Conservation (phyloP, 1,139 yeast species). For the Dujonia santamariae region DNA sequence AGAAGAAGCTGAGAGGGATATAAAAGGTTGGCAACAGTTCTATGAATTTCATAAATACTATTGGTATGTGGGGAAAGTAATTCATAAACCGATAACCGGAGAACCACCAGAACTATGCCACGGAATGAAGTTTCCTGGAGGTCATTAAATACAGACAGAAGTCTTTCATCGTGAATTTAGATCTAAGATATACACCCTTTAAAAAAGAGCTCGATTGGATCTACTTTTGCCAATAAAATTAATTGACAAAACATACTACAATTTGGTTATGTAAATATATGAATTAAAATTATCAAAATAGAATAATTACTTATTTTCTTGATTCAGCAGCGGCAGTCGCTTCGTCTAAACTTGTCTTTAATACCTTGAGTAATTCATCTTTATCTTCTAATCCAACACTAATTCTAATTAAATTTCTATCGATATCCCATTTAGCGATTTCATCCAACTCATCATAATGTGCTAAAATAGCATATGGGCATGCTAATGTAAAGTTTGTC, state of each 20-base stretch:
- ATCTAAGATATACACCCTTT: no score
- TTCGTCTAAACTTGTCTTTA: conserved; percentile 56
- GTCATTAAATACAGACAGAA: no score
- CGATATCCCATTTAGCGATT: conserved; percentile 83
- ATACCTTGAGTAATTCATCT: conserved; percentile 51
- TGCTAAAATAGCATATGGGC: conserved; percentile 89
- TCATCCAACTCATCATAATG: conserved; percentile 84
- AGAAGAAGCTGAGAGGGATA: conserved; percentile 27
- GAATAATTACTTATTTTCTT: background rate
- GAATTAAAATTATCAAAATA: background rate
- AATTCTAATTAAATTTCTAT: conserved; percentile 72
- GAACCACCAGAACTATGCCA: conserved; percentile 38
- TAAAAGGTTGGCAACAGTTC: conserved; percentile 51
- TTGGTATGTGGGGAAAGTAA: conserved; percentile 64
- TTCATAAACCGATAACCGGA: conserved; percentile 33
- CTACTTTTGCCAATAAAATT: no score
- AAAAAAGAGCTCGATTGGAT: no score
- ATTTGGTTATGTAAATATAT: no score
- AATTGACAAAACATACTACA: no score
- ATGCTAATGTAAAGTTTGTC: conserved; percentile 86
- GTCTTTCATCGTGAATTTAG: no score
- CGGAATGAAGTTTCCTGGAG: conserved; percentile 34
- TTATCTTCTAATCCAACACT: conserved; percentile 79
- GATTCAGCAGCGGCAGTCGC: conserved; percentile 35
- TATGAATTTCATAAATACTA: conserved; percentile 46